Percentiles rank a stretch among this genome's conserved stretches.
These are phyloP conservation scores for Flaveria ramosissima DNA, from an alignment of 129 eudicot species.

Conservation along the genomic window DNA sequence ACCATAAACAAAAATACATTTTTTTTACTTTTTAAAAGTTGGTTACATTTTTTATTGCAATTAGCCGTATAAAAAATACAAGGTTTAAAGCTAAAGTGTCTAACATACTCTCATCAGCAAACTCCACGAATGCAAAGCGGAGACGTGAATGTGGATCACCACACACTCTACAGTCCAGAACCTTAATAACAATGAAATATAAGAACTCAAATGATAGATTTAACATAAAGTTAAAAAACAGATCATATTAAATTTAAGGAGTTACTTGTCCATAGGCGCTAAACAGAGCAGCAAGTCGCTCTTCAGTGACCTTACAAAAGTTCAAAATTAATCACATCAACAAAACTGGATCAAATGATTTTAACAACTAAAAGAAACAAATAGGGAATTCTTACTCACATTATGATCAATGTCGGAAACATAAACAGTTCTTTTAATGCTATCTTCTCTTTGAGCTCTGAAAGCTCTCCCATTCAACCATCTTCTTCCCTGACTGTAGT, in stretches of 20 bases:
- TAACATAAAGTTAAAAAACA: neutral
- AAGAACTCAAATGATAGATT: neutral
- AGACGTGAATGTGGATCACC: conserved; percentile 98
- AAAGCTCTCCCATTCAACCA: conserved; percentile 70
- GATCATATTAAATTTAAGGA: conserved; percentile 6
- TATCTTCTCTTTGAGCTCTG: conserved; percentile 93
- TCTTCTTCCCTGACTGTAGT: conserved; percentile 66
- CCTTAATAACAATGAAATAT: conserved; percentile 48
- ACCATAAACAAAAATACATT: neutral
- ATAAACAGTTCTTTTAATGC: conserved; percentile 85
- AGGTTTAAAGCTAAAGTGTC: conserved; percentile 27
- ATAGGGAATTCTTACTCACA: conserved; percentile 45
- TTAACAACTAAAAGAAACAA: neutral
- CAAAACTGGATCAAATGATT: neutral
- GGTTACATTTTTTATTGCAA: neutral
- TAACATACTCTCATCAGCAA: conserved; percentile 90
- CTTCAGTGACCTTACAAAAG: conserved; percentile 79
- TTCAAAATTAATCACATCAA: conserved; percentile 7
- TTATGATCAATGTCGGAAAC: conserved; percentile 86
- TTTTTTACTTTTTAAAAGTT: neutral
- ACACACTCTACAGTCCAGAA: conserved; percentile 90
- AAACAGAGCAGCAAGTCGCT: conserved; percentile 87
- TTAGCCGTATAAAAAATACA: neutral
- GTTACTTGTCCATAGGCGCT: conserved; percentile 87
- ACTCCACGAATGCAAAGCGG: conserved; percentile 98